These are phyloP conservation scores for Pythium folliculosum DNA, from an alignment of 352 stramenopile genomes.

Conservation along the genomic window DNA sequence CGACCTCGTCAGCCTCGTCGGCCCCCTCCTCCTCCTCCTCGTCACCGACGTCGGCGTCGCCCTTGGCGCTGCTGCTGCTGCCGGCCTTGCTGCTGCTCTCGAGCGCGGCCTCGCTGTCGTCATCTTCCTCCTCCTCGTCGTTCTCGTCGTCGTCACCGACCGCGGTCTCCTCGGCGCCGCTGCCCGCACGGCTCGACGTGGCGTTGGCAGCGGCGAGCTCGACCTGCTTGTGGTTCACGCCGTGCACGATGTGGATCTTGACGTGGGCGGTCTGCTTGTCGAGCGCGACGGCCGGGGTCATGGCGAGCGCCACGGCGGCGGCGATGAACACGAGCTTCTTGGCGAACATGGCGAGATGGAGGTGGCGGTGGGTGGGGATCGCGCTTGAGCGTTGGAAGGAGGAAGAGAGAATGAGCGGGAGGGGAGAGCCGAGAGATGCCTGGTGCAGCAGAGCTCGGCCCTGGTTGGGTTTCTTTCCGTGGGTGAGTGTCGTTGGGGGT, in stretches of 20 bases:
- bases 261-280: constrained; percentile 7
- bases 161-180: background rate
- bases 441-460: no score
- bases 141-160: background rate
- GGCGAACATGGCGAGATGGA: no score
- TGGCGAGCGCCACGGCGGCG: constrained; percentile 21
- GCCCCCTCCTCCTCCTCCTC: no score
- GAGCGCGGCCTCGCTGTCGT: constrained; percentile 8
- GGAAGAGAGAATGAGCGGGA: constrained; percentile 9
- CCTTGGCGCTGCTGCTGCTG: constrained; percentile 21
- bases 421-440: background rate
- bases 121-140: constrained; percentile 5
- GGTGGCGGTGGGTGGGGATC: no score
- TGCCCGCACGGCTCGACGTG: no score
- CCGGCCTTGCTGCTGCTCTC: constrained; percentile 7
- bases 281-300: constrained; percentile 6
- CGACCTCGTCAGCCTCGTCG: background rate
- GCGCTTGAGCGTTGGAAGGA: background rate
- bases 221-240: constrained; percentile 24
- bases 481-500: no score
- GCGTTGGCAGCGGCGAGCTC: constrained; percentile 18
- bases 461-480: no score
- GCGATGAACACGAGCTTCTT: constrained; percentile 32
- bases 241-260: background rate
- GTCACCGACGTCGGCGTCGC: constrained; percentile 3